Evolutionary conservation across 1,139 yeast genomes (phyloP).

Genomic region (Yamadazyma sp.): DNA sequence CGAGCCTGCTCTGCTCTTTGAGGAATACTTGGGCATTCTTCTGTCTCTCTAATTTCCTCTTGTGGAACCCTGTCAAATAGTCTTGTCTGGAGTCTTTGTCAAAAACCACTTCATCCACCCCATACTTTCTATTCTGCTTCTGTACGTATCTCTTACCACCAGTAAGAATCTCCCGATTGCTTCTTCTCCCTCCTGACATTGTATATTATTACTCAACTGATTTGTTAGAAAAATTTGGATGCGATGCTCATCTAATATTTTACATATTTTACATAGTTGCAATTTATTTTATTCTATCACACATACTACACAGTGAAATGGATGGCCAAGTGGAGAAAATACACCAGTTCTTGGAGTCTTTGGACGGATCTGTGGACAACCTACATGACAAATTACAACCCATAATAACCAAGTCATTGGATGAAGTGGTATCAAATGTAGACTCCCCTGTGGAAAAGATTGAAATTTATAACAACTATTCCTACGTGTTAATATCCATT

Average conservation of each 20-base stretch:
- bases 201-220: neutral
- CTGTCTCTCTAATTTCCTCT: slow-evolving; percentile 83
- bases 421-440: slow-evolving; percentile 30
- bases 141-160: slow-evolving; percentile 83
- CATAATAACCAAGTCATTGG: slow-evolving; percentile 33
- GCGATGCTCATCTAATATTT: slow-evolving; percentile 17
- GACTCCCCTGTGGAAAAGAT: slow-evolving; percentile 37
- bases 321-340: slow-evolving; percentile 39
- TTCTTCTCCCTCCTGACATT: slow-evolving; percentile 20
- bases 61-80: slow-evolving; percentile 92
- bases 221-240: slow-evolving; percentile 3
- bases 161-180: slow-evolving; percentile 83
- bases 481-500: slow-evolving; percentile 47
- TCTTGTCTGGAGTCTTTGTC: slow-evolving; percentile 74
- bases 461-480: slow-evolving; percentile 37
- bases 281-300: slow-evolving; percentile 1
- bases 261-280: neutral
- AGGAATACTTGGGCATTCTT: slow-evolving; percentile 77
- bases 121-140: slow-evolving; percentile 59
- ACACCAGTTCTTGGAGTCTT: slow-evolving; percentile 22
- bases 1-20: slow-evolving; percentile 74
- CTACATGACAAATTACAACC: slow-evolving; percentile 32
- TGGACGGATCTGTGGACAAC: slow-evolving; percentile 31
- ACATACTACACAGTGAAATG: no score
- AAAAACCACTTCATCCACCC: slow-evolving; percentile 79